phyloP scores from a whole-genome alignment of 2,329 filamentous ascomycete genomes.

The Botrytis aclada region DNA sequence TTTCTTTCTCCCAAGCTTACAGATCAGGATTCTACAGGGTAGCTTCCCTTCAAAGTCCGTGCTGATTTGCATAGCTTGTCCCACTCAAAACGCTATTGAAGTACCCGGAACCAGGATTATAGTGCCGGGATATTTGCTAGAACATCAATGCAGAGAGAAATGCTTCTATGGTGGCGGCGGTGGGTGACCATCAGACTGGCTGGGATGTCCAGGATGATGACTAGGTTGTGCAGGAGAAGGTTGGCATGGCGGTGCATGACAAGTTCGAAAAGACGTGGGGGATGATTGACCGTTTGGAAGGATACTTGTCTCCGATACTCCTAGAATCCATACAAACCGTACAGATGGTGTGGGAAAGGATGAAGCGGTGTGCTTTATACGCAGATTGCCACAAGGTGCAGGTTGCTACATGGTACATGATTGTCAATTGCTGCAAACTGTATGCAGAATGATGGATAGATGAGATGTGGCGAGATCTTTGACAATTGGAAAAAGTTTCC shows the following conservation, averaged over 20 bases:
- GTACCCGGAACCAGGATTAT: conserved; percentile 29
- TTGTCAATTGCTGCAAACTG: conserved; percentile 5
- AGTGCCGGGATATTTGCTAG: conserved; percentile 18
- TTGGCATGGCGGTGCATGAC: conserved; percentile 5
- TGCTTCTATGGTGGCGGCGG: not conserved
- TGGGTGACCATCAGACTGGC: not conserved
- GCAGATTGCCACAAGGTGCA: not conserved
- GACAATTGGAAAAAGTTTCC: not conserved
- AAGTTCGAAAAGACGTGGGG: conserved; percentile 4
- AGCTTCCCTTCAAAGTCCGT: conserved; percentile 23
- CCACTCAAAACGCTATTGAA: conserved; percentile 24
- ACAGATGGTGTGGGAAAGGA: not conserved
- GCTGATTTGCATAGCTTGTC: conserved; percentile 23
- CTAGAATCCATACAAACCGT: not conserved
- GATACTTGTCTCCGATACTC: not conserved
- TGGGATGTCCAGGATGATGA: not conserved
- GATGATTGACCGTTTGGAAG: not conserved
- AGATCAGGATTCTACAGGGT: conserved; percentile 12
- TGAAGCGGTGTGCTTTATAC: conserved; percentile 1
- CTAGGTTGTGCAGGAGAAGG: conserved; percentile 6
- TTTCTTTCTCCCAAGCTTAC: conserved; percentile 17
- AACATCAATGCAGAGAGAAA: conserved; percentile 5
- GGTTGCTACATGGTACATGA: not conserved
- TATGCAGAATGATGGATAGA: not conserved
- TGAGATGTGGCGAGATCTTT: conserved; percentile 6